phyloP scores from a whole-genome alignment of 176 grass and related monocot genomes.

The Dendrocalamus sinicus region DNA sequence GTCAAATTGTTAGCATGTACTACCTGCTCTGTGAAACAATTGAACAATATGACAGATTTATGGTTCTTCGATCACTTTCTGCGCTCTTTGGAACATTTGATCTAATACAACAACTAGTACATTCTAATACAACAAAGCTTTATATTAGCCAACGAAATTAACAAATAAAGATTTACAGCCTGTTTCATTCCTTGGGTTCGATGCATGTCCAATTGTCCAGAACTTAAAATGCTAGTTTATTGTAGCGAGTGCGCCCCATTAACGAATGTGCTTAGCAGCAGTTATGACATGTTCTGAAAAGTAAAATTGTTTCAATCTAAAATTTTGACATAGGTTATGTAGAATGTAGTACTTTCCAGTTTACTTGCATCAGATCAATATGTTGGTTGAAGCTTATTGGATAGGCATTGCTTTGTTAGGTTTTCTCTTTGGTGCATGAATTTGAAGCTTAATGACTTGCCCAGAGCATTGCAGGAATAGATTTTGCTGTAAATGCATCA shows the following conservation, averaged over 20 bases:
- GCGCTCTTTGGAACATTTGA: background rate
- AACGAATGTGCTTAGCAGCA: background rate
- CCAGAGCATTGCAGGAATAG: background rate
- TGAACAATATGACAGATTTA: background rate
- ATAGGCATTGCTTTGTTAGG: background rate
- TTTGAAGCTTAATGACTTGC: background rate
- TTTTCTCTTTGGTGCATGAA: background rate
- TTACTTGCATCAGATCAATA: slow-evolving; percentile 6
- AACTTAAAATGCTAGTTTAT: background rate
- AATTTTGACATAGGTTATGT: background rate
- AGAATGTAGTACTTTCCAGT: too few species aligned
- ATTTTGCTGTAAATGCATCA: background rate
- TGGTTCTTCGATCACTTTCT: background rate
- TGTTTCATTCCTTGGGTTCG: background rate
- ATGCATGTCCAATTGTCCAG: too few species aligned
- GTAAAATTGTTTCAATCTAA: background rate
- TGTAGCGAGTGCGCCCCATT: background rate
- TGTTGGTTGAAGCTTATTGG: background rate
- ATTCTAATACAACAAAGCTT: background rate
- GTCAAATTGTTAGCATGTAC: slow-evolving; percentile 27
- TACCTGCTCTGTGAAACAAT: background rate
- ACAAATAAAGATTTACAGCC: background rate
- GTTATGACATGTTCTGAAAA: background rate
- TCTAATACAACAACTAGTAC: background rate
- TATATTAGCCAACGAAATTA: background rate